phyloP scores from a whole-genome alignment of 306 rosid genomes.

The Lotus japonicus region DNA sequence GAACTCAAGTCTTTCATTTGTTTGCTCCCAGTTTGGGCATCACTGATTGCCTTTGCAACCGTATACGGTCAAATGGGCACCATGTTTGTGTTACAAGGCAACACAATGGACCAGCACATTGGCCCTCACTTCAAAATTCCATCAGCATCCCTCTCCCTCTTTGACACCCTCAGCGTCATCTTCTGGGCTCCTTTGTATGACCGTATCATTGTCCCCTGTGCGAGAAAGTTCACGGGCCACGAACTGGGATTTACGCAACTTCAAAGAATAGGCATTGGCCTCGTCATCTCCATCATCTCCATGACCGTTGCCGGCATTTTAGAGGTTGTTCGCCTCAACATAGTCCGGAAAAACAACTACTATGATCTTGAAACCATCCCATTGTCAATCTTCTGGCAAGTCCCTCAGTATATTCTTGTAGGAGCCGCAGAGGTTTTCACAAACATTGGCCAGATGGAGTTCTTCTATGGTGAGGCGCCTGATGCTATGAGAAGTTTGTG shows the following conservation, averaged over 20 bases:
- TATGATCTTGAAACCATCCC: constrained; percentile 46
- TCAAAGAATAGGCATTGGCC: constrained; percentile 74
- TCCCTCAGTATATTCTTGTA: constrained; percentile 56
- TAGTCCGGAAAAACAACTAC: constrained; percentile 39
- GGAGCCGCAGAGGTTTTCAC: constrained; percentile 71
- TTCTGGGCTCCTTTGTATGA: constrained; percentile 67
- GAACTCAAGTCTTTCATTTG: constrained; percentile 52
- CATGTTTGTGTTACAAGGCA: constrained; percentile 79
- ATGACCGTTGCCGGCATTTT: constrained; percentile 60
- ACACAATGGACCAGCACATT: constrained; percentile 63
- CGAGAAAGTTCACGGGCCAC: constrained; percentile 48
- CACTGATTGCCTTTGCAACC: constrained; percentile 53
- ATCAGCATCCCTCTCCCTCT: constrained; percentile 71
- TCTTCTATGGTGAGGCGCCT: constrained; percentile 64
- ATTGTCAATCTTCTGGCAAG: constrained; percentile 72
- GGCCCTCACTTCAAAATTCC: constrained; percentile 62
- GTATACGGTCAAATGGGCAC: constrained; percentile 80
- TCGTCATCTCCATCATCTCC: constrained; percentile 46
- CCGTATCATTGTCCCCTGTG: constrained; percentile 41
- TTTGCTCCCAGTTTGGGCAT: constrained; percentile 66
- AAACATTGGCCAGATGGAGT: constrained; percentile 64
- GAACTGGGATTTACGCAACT: constrained; percentile 65
- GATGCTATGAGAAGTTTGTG: constrained; percentile 80
- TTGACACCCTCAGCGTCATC: constrained; percentile 61
- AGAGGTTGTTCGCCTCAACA: constrained; percentile 49